Evolutionary conservation across 228 moss, liverwort and hornwort species (phyloP).

Genomic region (Sphagnum magellanicum): DNA sequence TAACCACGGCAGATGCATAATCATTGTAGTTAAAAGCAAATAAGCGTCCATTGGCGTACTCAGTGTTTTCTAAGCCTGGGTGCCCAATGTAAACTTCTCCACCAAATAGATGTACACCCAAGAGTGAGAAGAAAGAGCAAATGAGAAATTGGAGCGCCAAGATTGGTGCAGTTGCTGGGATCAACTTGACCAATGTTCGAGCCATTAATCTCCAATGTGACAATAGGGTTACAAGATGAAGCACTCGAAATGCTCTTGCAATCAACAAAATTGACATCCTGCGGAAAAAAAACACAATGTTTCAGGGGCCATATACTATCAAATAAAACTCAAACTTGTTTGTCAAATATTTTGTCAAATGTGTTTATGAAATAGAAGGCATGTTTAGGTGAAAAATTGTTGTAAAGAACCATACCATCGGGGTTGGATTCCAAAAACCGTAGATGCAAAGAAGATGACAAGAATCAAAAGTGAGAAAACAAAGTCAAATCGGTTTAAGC

Average conservation of each 20-base stretch:
- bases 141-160: constrained; percentile 63
- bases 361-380: background rate
- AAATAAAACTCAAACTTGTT: too few species aligned
- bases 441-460: background rate
- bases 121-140: constrained; percentile 61
- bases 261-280: constrained; percentile 65
- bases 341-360: background rate
- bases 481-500: constrained; percentile 57
- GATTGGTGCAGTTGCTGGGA: constrained; percentile 63
- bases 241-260: constrained; percentile 41
- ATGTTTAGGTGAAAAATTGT: background rate
- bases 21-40: constrained; percentile 77
- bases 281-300: background rate
- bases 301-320: too few species aligned
- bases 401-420: too few species aligned
- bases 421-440: too few species aligned
- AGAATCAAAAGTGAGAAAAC: constrained; percentile 32
- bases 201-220: constrained; percentile 73
- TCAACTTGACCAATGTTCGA: constrained; percentile 36
- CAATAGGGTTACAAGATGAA: constrained; percentile 41
- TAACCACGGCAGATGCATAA: constrained; percentile 70
- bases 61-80: constrained; percentile 41
- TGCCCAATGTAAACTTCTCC: constrained; percentile 65
- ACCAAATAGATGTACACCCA: constrained; percentile 74
- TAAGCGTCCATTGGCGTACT: constrained; percentile 46